Base-by-base conservation (phyloP, 495 filamentous ascomycete genomes). In the Xylaria palmicola region DNA sequence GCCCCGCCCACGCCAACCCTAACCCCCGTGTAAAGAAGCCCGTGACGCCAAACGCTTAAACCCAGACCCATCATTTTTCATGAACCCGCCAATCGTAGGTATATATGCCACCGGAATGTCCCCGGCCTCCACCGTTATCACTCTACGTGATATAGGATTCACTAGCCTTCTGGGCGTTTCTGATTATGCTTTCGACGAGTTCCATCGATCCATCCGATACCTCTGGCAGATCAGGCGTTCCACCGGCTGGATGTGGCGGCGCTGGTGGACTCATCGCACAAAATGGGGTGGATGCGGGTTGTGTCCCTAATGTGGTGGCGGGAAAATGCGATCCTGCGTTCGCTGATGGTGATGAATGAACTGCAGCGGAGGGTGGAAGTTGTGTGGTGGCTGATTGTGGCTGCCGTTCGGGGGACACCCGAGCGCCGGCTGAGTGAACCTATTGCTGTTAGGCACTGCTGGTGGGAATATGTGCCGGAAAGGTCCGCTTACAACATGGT, bases 151-250 rank as follows among this genome's bases (percentile, higher is more conserved):
- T 27, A 51, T 50, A 69, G 5, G 64, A 61, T 20, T 59, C 60
- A 43, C 69, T 69, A 17, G 66, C 68, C 43, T 64, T 60, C 20
- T 68, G 64, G 12, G 69, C 69, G 55, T 66, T 65, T 30, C 62
- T 59, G n/a, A 83, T 79, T 62, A 83, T 77, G 64, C 75, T 75
- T 68, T 83, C 77, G 41, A 83, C 70, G n/a, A 83, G 56, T 30
- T 75, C 75, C 64, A 75, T 74, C 5, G 76, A 76, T 44, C 79
- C 77, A n/a, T 69, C 68, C 15, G 77, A 72, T 15, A 77, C 70
- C 64, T 76, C 77, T 9, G 72, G 70, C 27, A 75, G 66, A 34
- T 73, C 72, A 26, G 55, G 56, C 15, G 66, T 51, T 7, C 54
- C 40, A 13, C 37, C 48, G 19, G 59, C 15, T 27, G 32, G 58